phyloP scores from a whole-genome alignment of 495 filamentous ascomycete genomes.

The Podospora sp. region DNA sequence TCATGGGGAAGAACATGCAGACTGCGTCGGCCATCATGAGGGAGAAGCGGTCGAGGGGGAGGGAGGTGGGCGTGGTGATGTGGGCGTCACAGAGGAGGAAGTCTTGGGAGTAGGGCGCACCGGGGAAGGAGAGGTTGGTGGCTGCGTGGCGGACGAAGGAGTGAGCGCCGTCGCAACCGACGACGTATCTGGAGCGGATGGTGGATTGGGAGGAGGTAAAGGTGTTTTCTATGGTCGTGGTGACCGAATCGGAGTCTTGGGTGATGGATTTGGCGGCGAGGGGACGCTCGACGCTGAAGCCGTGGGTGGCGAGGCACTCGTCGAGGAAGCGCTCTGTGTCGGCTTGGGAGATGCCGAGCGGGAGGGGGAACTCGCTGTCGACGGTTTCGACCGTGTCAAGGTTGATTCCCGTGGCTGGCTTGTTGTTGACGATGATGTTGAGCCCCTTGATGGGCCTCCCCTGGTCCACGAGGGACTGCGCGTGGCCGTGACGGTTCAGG shows the following conservation, averaged over 20 bases:
- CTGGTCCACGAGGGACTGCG: slow-evolving; percentile 31
- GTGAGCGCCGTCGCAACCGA: slow-evolving; percentile 53
- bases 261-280: slow-evolving; percentile 38
- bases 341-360: slow-evolving; percentile 45
- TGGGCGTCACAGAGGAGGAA: slow-evolving; percentile 52
- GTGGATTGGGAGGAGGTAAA: slow-evolving; percentile 27
- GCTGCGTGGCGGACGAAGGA: slow-evolving; percentile 45
- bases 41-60: slow-evolving; percentile 33
- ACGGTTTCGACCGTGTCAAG: slow-evolving; percentile 35
- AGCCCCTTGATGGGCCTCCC: slow-evolving; percentile 36
- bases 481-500: slow-evolving; percentile 45
- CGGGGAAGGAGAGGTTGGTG: slow-evolving; percentile 45
- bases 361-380: slow-evolving; percentile 41
- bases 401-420: slow-evolving; percentile 25
- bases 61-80: slow-evolving; percentile 32
- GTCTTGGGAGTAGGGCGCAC: slow-evolving; percentile 43
- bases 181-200: slow-evolving; percentile 44
- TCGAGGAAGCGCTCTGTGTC: slow-evolving; percentile 48
- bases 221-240: slow-evolving; percentile 27
- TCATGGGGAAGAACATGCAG: slow-evolving; percentile 37
- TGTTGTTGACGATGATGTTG: slow-evolving; percentile 38
- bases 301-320: slow-evolving; percentile 36
- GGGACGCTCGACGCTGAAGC: slow-evolving; percentile 39
- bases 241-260: slow-evolving; percentile 42
- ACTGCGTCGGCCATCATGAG: slow-evolving; percentile 33